Conservation (phyloP, 2,329 filamentous ascomycete species). For the Curvularia verruculosa region DNA sequence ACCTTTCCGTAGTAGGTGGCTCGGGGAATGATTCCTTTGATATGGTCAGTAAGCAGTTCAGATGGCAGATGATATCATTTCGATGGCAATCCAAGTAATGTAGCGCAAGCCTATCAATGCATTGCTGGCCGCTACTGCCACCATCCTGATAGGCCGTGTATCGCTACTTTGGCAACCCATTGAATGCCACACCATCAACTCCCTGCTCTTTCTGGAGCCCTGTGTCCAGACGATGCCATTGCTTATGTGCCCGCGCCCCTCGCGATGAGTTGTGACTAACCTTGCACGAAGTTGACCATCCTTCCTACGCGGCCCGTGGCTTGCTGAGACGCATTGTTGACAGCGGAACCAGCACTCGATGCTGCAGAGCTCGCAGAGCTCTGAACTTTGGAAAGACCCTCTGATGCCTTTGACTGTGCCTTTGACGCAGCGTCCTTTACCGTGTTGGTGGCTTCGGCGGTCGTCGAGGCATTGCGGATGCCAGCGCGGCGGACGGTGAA, state of each 20-base stretch:
- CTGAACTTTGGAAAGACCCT: constrained; percentile 82
- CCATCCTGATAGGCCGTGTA: constrained; percentile 18
- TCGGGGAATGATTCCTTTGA: constrained; percentile 78
- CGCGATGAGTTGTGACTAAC: constrained; percentile 63
- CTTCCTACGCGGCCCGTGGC: constrained; percentile 66
- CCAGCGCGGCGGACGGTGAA: constrained; percentile 51
- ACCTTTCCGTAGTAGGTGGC: constrained; percentile 93
- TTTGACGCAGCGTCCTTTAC: constrained; percentile 61
- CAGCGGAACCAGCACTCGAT: constrained; percentile 69
- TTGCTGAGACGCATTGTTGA: constrained; percentile 51
- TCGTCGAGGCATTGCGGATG: constrained; percentile 58
- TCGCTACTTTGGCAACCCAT: constrained; percentile 23
- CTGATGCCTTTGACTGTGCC: constrained; percentile 75
- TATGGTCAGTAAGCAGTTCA: constrained; percentile 21
- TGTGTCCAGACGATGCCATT: not conserved
- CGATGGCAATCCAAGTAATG: not conserved
- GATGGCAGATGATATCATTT: not conserved
- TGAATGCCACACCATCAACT: constrained; percentile 10
- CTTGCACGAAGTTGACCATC: constrained; percentile 80
- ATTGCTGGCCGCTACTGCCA: constrained; percentile 1
- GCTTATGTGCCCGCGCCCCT: constrained; percentile 13
- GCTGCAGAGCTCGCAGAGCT: constrained; percentile 80
- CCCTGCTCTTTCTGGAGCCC: not conserved
- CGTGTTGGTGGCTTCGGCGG: constrained; percentile 54
- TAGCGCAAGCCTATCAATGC: constrained; percentile 1